A percentile compares a stretch with the other conserved stretches of the same genome.
phyloP scores from a whole-genome alignment of 2,329 filamentous ascomycete genomes.

The Colletotrichum sp. region DNA sequence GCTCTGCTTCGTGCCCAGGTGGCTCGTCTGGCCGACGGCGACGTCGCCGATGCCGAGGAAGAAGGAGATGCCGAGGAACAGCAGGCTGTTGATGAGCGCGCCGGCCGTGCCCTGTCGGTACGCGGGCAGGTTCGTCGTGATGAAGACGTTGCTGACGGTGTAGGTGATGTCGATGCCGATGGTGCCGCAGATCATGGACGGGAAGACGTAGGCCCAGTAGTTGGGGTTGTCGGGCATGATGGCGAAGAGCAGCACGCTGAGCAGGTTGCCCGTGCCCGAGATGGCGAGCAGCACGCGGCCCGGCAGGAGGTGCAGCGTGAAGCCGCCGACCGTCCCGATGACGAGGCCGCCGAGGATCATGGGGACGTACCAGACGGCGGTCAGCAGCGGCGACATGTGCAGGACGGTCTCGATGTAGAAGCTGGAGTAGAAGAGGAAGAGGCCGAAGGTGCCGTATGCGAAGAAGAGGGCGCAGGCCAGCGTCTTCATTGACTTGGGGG shows the following conservation, averaged over 20 bases:
- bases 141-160: conserved; percentile 78
- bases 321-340: conserved; percentile 66
- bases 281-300: conserved; percentile 68
- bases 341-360: conserved; percentile 72
- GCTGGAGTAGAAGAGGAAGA: conserved; percentile 69
- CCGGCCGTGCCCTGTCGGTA: conserved; percentile 75
- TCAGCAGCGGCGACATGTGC: conserved; percentile 61
- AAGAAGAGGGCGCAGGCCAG: conserved; percentile 62
- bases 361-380: conserved; percentile 73
- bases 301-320: conserved; percentile 70
- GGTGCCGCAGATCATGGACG: conserved; percentile 71
- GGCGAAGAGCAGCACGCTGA: conserved; percentile 67
- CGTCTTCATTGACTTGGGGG: conserved; percentile 64
- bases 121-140: conserved; percentile 73
- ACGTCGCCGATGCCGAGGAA: conserved; percentile 76
- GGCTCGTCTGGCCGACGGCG: conserved; percentile 53
- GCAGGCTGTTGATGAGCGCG: conserved; percentile 71
- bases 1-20: conserved; percentile 50
- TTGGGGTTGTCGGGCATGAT: conserved; percentile 63
- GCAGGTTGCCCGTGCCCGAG: conserved; percentile 63
- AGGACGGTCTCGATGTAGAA: conserved; percentile 70
- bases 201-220: conserved; percentile 79
- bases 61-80: conserved; percentile 76
- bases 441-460: conserved; percentile 63
- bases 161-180: conserved; percentile 78